These are phyloP conservation scores for Corallochytrium limacisporum DNA, from an alignment of 78 protist genomes.

Conservation along the genomic window DNA sequence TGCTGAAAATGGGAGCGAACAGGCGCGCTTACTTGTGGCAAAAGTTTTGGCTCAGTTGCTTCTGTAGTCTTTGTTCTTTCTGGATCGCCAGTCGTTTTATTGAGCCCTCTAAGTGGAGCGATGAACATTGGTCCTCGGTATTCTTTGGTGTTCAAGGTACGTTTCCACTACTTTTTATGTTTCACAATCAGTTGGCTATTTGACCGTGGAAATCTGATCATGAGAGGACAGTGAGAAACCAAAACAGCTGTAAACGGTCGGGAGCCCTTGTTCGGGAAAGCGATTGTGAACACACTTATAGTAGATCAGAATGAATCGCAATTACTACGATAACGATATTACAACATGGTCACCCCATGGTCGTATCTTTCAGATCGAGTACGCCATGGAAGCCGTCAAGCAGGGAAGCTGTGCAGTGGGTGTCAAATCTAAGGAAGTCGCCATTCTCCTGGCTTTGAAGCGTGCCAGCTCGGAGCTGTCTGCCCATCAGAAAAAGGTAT, in stretches of 20 bases:
- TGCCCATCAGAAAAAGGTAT: slow-evolving; percentile 75
- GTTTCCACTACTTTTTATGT: no score
- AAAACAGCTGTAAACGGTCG: not conserved
- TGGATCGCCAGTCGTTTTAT: no score
- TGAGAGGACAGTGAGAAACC: not conserved
- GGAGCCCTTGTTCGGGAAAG: not conserved
- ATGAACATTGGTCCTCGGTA: no score
- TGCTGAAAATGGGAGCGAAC: no score
- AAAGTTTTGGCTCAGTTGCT: no score
- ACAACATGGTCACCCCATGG: slow-evolving; percentile 57
- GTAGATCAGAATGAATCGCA: not conserved
- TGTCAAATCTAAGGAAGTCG: slow-evolving; percentile 31
- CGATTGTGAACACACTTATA: not conserved
- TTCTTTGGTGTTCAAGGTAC: no score
- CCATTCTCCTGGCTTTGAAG: slow-evolving; percentile 72
- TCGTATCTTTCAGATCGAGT: slow-evolving; percentile 88
- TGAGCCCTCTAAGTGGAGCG: no score
- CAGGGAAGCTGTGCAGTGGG: slow-evolving; percentile 62
- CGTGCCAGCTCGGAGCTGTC: slow-evolving; percentile 69
- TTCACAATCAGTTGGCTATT: no score
- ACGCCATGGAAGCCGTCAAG: slow-evolving; percentile 96
- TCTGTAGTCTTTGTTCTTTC: no score
- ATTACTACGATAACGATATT: slow-evolving; percentile 28
- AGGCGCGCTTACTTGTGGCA: no score
- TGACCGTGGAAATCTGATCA: not conserved